Evolutionary conservation across 129 eudicot species (phyloP), one percentile per base, ranked within the genome.

Genomic region (Cynara cardunculus): DNA sequence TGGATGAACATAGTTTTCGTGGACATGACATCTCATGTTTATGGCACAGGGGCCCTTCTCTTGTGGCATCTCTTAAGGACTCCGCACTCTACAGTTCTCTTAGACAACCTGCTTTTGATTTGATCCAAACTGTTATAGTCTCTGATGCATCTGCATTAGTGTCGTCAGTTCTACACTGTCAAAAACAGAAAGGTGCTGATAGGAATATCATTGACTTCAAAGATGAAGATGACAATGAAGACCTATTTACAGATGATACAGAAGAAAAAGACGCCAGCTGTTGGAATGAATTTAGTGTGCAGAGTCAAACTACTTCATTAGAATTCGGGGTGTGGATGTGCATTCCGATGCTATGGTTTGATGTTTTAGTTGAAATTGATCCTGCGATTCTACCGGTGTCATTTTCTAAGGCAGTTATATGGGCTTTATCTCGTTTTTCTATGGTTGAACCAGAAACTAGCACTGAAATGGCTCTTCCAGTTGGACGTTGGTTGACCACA

Each of bases 91-190:
- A 95, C 83, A 82, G 79, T 70, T 89, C 99, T 81, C 90, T 95
- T 77, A 87, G 96, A 71, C 97, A 95, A 82, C 99, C 99, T 82
- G 97, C 99, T 24, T 81, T 92, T 75, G 99, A 95, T 95, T 91
- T 95, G 76, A 90, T 92, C 76, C 90, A 95, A 87, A 90, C 91
- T 66, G 86, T 95, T 39, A 71, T 95, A 75, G 94, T 92, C 71
- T 95, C 99, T 61, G 99, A 95, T 85, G 97, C 97, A 84, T 88
- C 97, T 76, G 93, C 97, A 25, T 88, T 95, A 86, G 86, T 87
- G 67, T 78, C 87, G 53, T 69, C 89, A 34, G 31, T 88, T 81
- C 41, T 89, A 88, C 90, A 89, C 68, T 76, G 69, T 70, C 88
- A 88, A 32, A 78, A 73, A 53, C 86, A 83, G 86, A 79, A 89